Conservation (phyloP, 331 rosid genomes). For the Rhamnella rubrinervis region DNA sequence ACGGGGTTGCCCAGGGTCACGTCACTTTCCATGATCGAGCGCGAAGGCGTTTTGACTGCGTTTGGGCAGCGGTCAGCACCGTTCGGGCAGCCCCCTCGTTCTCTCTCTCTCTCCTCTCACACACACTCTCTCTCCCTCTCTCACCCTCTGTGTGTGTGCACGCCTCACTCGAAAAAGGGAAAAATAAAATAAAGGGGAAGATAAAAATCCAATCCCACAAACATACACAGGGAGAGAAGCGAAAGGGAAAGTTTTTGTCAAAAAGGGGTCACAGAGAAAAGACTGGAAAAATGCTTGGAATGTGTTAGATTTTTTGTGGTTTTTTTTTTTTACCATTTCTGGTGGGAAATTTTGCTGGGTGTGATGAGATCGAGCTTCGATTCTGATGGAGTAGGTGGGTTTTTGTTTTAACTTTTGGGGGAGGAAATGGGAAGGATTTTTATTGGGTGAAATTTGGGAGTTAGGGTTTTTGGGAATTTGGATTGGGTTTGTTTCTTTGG, state of each 20-base stretch:
- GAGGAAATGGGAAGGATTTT: constrained; percentile 44
- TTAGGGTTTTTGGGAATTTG: constrained; percentile 43
- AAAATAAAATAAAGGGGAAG: not conserved
- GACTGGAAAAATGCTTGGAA: constrained; percentile 33
- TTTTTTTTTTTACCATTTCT: constrained; percentile 3
- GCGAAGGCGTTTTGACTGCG: constrained; percentile 77
- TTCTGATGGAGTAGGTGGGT: constrained; percentile 24
- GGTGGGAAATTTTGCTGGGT: constrained; percentile 17
- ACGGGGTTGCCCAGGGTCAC: constrained; percentile 70
- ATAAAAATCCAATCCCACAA: constrained; percentile 40
- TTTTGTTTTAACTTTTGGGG: not conserved
- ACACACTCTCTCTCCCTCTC: constrained; percentile 11
- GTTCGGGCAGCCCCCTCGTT: constrained; percentile 59
- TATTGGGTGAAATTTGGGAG: constrained; percentile 35
- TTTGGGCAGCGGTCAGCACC: constrained; percentile 88
- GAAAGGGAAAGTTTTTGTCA: constrained; percentile 30
- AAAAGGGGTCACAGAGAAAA: constrained; percentile 27
- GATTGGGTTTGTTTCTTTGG: constrained; percentile 11
- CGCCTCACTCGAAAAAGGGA: constrained; percentile 58
- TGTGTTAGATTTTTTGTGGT: constrained; percentile 18
- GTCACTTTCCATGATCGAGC: constrained; percentile 83
- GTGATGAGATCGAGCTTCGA: constrained; percentile 56
- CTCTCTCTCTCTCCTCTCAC: constrained; percentile 14
- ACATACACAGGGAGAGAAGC: constrained; percentile 28
- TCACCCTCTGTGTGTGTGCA: constrained; percentile 26